Base-by-base conservation (phyloP, 169 alveolate genomes). In the Cryptosporidium bovis region DNA sequence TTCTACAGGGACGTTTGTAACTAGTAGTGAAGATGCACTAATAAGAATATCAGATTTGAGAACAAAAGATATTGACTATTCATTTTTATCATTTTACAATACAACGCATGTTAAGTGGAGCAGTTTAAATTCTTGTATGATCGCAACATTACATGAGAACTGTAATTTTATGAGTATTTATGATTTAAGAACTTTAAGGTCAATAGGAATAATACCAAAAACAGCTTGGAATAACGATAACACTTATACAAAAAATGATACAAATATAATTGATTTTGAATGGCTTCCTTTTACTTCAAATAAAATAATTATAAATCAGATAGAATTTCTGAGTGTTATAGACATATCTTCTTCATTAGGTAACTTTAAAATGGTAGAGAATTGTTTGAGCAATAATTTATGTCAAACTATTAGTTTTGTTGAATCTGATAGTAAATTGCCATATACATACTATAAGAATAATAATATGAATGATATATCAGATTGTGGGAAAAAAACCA, bases 1-100 rank as follows among this genome's bases (percentile, higher is more conserved):
- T 13, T 77, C 71, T 40, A 77, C 87, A 12, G 87, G 87, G 27
- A 77, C 87, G 29, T 77, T 60, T 60, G 87, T 77, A 62, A 77
- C 87, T 56, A 40, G 77, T 20, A 29, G 87, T 60, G 71, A 77
- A 13, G 87, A 77, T 60, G 71, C 77, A 2, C 7, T 77, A 62
- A 77, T 77, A 40, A 55, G 87, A 58, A 27, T 77, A 6, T 60
- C 48, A 24, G 87, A 77, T 60, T 40, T 77, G 15, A 77, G 87
- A 60, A 77, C 65, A 27, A 56, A 56, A 24, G 48, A 16, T 1
- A 27, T 36, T n/a, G 71, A 77, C 6, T 60, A 36, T 24, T 77
- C 87, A 60, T 60, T 77, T 6, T 34, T 77, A 53, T 77, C 87
- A 27, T 77, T 60, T n/a, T 77, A 77, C 60, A 77, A 77, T 24